A percentile compares a stretch with the other conserved stretches of the same genome.
Evolutionary conservation across 2,329 filamentous ascomycete genomes (phyloP).

Genomic region (Daldinia sp.): DNA sequence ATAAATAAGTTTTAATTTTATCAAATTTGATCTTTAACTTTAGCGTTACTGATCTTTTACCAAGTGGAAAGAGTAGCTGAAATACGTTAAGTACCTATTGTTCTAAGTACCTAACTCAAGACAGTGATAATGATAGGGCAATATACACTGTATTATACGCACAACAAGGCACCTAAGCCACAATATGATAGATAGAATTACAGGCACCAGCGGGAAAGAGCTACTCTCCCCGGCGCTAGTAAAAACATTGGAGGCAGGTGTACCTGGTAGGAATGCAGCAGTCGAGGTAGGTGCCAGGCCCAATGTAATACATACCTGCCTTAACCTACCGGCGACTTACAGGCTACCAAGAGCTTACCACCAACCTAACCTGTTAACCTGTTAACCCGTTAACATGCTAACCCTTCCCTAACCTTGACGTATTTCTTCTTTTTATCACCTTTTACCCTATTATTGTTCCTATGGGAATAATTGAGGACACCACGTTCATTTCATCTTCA

Average conservation of each 20-base stretch:
- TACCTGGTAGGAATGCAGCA: neutral
- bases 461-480: constrained; percentile 24
- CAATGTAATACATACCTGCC: constrained; percentile 1
- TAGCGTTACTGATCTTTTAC: no score
- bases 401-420: neutral
- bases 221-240: neutral
- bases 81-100: no score
- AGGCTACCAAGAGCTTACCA: neutral
- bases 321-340: neutral
- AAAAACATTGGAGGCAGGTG: neutral
- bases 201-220: neutral
- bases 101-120: neutral
- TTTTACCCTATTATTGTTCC: constrained; percentile 17
- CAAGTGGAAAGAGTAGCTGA: no score
- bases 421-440: neutral
- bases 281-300: neutral
- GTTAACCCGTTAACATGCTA: no score
- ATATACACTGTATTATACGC: neutral
- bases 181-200: neutral
- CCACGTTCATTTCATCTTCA: constrained; percentile 24
- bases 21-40: no score
- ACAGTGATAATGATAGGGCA: neutral
- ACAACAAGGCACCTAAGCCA: constrained; percentile 1
- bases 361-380: neutral
- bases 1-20: no score